Evolutionary conservation across 257 asterid genomes (phyloP).

Genomic region (Mitragyna speciosa): DNA sequence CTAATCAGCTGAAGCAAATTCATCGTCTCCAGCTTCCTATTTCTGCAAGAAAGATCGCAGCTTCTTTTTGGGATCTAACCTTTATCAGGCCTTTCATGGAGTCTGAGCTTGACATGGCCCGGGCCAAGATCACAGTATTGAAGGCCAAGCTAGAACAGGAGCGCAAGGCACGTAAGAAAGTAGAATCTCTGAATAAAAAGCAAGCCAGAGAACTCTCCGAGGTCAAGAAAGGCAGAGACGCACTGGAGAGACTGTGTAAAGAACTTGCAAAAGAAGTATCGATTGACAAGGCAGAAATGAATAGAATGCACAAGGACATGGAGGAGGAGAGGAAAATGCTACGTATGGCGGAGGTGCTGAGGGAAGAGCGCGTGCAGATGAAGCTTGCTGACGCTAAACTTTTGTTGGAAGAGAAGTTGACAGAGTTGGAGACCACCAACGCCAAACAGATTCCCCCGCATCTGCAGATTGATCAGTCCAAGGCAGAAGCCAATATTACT

Average conservation of each 20-base stretch:
- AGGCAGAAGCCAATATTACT: conserved; percentile 7
- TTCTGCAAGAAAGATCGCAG: conserved; percentile 59
- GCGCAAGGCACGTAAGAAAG: conserved; percentile 50
- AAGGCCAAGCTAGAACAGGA: conserved; percentile 48
- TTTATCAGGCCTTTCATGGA: conserved; percentile 69
- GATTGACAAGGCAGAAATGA: conserved; percentile 32
- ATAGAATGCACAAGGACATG: conserved; percentile 51
- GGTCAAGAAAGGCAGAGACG: conserved; percentile 55
- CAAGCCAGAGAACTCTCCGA: conserved; percentile 46
- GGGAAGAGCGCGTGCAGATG: conserved; percentile 91
- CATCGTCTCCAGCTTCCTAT: conserved; percentile 78
- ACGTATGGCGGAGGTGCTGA: conserved; percentile 68
- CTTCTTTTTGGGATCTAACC: conserved; percentile 73
- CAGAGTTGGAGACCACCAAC: conserved; percentile 40
- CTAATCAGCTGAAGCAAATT: conserved; percentile 31
- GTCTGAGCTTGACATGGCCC: conserved; percentile 56
- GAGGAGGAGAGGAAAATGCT: conserved; percentile 80
- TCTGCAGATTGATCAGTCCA: conserved; percentile 8
- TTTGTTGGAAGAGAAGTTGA: conserved; percentile 59
- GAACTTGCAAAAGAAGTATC: conserved; percentile 56
- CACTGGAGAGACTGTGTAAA: conserved; percentile 47
- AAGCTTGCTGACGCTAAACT: conserved; percentile 66
- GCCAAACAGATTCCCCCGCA: neutral
- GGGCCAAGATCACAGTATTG: conserved; percentile 40
- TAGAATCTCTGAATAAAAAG: conserved; percentile 46